A percentile compares a stretch with the other conserved stretches of the same genome.
These are phyloP conservation scores for Debaryomyces sp. DNA, from an alignment of 1,139 yeast species.

Conservation along the genomic window DNA sequence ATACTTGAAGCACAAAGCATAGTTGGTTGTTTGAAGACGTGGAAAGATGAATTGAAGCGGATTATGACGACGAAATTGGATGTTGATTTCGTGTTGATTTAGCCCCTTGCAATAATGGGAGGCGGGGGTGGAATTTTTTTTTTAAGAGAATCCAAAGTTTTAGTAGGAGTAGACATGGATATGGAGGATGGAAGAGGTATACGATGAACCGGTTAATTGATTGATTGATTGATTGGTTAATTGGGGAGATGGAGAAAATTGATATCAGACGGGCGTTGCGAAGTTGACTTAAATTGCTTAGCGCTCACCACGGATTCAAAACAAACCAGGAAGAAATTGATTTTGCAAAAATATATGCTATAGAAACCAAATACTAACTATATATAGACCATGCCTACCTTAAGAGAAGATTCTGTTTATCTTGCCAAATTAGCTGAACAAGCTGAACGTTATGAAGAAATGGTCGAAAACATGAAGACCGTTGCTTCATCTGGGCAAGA, in stretches of 20 bases:
- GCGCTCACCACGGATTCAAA: slow-evolving; percentile 6
- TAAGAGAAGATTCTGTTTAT: slow-evolving; percentile 98
- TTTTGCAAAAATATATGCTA: background rate
- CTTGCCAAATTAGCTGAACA: slow-evolving; percentile 99
- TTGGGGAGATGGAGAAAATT: background rate
- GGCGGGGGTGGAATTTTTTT: background rate
- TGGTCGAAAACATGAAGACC: slow-evolving; percentile 98
- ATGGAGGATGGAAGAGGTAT: background rate
- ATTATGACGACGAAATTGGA: background rate
- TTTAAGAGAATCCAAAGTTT: background rate
- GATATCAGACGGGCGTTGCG: slow-evolving; percentile 3
- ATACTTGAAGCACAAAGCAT: background rate
- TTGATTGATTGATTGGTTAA: slow-evolving; percentile 3
- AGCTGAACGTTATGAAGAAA: slow-evolving; percentile 99
- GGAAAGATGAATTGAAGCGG: slow-evolving; percentile 1
- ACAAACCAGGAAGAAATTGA: background rate
- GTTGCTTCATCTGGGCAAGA: slow-evolving; percentile 97
- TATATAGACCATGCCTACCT: slow-evolving; percentile 59
- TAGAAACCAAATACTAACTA: slow-evolving; percentile 1
- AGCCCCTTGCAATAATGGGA: slow-evolving; percentile 3
- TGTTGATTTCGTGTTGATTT: slow-evolving; percentile 3
- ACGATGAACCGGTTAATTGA: background rate
- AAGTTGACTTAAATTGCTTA: slow-evolving; percentile 2
- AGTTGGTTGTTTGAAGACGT: background rate
- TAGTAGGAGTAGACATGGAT: background rate